Evolutionary conservation across 352 stramenopile genomes (phyloP).

Genomic region (Globisporangium viniferum): DNA sequence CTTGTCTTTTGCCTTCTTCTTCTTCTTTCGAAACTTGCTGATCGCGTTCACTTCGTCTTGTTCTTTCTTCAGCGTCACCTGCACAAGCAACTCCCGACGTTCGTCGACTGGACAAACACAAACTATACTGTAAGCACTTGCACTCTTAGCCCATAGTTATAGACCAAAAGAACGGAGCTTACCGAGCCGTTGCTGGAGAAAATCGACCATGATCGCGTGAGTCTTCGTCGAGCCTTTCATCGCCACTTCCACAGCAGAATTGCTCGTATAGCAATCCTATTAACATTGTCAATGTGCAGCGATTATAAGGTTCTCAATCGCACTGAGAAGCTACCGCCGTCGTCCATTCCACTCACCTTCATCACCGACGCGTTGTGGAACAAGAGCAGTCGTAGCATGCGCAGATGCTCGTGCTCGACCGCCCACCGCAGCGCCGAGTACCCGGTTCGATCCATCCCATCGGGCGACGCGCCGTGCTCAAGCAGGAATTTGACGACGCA

Average conservation of each 20-base stretch:
- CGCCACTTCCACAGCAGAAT: constrained; percentile 48
- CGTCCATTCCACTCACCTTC: constrained; percentile 13
- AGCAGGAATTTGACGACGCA: constrained; percentile 37
- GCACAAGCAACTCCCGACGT: constrained; percentile 26
- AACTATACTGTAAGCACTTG: background rate
- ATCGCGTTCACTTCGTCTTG: constrained; percentile 36
- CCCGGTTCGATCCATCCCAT: constrained; percentile 38
- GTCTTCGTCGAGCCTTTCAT: constrained; percentile 25
- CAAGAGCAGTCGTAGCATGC: constrained; percentile 38
- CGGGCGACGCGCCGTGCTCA: constrained; percentile 30
- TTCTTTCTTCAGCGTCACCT: constrained; percentile 30
- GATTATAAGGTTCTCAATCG: too few species aligned
- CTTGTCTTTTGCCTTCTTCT: background rate
- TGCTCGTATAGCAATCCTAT: constrained; percentile 42
- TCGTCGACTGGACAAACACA: constrained; percentile 30
- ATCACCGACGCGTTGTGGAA: constrained; percentile 39
- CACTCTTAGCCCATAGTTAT: too few species aligned
- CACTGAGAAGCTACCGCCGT: too few species aligned
- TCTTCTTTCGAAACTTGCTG: constrained; percentile 15
- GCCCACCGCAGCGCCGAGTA: constrained; percentile 57
- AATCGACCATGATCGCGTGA: constrained; percentile 35
- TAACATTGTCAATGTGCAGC: too few species aligned
- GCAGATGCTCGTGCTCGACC: constrained; percentile 28
- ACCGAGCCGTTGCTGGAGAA: constrained; percentile 47
- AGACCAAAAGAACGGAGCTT: background rate